Conservation (phyloP, 176 grass and related monocot genomes). For the Tillandsia fasciculata region DNA sequence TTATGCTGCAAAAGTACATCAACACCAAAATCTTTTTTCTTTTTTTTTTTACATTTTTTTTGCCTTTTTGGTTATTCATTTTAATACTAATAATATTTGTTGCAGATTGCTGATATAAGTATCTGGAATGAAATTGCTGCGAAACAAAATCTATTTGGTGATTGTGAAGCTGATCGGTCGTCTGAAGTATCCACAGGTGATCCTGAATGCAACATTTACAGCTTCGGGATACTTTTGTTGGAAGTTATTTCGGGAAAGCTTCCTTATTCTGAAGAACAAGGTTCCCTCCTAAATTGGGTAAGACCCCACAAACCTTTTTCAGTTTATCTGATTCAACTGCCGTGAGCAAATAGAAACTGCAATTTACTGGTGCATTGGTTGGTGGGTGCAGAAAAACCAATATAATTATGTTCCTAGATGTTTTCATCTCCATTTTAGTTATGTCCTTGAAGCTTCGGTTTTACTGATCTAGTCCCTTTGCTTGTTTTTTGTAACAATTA, state of each 20-base stretch:
- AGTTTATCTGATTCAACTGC: neutral
- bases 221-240: constrained; percentile 53
- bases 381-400: too few relatives aligned
- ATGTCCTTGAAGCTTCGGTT: too few relatives aligned
- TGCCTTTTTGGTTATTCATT: neutral
- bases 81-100: constrained; percentile 4
- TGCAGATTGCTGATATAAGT: constrained; percentile 65
- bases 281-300: constrained; percentile 61
- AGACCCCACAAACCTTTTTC: neutral
- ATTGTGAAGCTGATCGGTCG: constrained; percentile 32
- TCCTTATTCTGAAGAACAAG: constrained; percentile 37
- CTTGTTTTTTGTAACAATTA: too few relatives aligned
- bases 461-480: too few relatives aligned
- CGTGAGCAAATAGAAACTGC: neutral
- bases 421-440: too few relatives aligned
- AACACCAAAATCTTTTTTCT: neutral
- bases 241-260: constrained; percentile 73
- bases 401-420: too few relatives aligned
- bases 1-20: constrained; percentile 76
- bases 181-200: constrained; percentile 31
- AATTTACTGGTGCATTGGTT: too few relatives aligned
- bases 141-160: constrained; percentile 42
- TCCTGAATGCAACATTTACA: constrained; percentile 46
- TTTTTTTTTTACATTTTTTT: neutral
- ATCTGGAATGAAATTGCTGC: constrained; percentile 53